A percentile compares a stretch with the other conserved stretches of the same genome.
Conservation (phyloP, 768 basidiomycete genomes). For the Lactarius psammicola region DNA sequence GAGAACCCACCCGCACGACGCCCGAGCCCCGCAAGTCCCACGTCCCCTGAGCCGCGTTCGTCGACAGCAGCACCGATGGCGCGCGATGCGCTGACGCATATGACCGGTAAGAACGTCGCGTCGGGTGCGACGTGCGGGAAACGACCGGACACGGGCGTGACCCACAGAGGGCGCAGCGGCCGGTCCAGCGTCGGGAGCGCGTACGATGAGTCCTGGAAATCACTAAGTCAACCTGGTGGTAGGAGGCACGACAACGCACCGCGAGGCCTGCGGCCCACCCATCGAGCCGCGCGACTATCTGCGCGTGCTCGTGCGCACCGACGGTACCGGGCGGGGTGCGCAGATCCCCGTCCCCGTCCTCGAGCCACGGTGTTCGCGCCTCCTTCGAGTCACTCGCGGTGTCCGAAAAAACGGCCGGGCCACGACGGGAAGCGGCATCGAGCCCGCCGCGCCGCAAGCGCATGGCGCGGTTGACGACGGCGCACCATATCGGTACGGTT, state of each 20-base stretch:
- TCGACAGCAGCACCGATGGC: constrained; percentile 58
- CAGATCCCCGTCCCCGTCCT: constrained; percentile 35
- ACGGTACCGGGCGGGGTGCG: constrained; percentile 72
- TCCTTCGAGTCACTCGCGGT: constrained; percentile 38
- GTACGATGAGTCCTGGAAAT: constrained; percentile 66
- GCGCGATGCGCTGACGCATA: constrained; percentile 86
- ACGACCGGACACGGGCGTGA: constrained; percentile 66
- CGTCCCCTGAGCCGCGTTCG: constrained; percentile 47
- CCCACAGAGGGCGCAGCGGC: constrained; percentile 86
- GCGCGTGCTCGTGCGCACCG: constrained; percentile 71
- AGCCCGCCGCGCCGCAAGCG: constrained; percentile 31
- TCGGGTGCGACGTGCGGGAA: constrained; percentile 43
- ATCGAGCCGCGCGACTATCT: constrained; percentile 66
- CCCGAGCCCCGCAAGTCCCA: constrained; percentile 48
- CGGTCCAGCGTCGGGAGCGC: constrained; percentile 52
- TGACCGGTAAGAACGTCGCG: constrained; percentile 57
- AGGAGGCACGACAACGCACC: constrained; percentile 42
- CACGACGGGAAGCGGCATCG: neutral
- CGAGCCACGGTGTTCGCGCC: constrained; percentile 40
- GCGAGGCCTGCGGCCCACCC: constrained; percentile 64
- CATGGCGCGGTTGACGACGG: constrained; percentile 74
- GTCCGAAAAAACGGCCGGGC: neutral
- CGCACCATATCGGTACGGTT: constrained; percentile 93
- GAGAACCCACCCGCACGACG: constrained; percentile 66
- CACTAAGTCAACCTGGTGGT: too few species aligned